Conservation (phyloP, 169 alveolate species). For the Ichthyophthirius multifiliis region DNA sequence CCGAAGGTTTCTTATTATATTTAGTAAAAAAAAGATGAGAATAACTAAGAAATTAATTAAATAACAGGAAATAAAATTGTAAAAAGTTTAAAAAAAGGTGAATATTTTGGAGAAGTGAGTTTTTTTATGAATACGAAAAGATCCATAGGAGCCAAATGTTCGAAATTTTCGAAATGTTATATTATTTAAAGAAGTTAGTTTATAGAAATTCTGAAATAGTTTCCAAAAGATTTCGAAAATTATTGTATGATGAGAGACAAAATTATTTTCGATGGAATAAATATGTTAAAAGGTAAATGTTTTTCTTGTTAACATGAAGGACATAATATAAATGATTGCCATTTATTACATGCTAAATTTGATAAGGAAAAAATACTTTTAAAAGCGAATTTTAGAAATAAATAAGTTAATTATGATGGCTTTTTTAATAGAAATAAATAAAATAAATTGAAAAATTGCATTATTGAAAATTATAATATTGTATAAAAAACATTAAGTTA, state of each 20-base stretch:
- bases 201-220: not conserved
- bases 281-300: not conserved
- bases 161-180: not conserved
- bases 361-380: not conserved
- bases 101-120: slow-evolving; percentile 1
- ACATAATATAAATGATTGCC: not conserved
- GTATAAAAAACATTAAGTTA: too few relatives aligned
- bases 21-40: too few relatives aligned
- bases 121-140: not conserved
- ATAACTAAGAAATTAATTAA: not conserved
- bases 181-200: not conserved
- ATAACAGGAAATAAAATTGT: too few relatives aligned
- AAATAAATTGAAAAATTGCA: too few relatives aligned
- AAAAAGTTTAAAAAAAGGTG: not conserved
- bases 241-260: not conserved
- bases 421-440: too few relatives aligned
- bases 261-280: not conserved
- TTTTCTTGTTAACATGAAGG: not conserved
- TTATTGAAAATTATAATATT: too few relatives aligned
- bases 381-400: too few relatives aligned
- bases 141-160: not conserved
- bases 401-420: too few relatives aligned
- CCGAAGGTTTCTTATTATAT: too few relatives aligned
- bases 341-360: not conserved
- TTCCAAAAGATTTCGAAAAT: not conserved